Evolutionary conservation across 805 yeast genomes (phyloP).

Genomic region (Saccharomycopsis capsularis): DNA sequence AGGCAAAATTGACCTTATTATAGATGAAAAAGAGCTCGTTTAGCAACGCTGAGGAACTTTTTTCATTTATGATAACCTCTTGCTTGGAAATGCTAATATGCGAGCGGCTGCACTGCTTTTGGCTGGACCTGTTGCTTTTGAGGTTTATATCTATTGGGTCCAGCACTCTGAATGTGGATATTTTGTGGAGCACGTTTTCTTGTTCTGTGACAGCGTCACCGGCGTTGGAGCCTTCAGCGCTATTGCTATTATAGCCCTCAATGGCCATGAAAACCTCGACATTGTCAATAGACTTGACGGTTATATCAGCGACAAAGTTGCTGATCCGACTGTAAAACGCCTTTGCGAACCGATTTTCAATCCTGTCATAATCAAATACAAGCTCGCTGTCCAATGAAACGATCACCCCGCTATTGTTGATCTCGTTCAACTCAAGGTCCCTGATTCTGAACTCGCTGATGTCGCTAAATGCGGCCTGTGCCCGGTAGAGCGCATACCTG

Average conservation of each 20-base stretch:
- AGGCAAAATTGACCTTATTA: neutral
- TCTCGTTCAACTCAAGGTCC: neutral
- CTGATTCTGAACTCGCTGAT: slow-evolving; percentile 6
- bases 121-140: neutral
- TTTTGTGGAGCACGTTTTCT: neutral
- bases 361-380: slow-evolving; percentile 1
- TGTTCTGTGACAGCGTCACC: too few species aligned
- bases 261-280: neutral
- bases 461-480: neutral
- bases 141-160: neutral
- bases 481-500: neutral
- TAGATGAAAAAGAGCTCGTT: neutral
- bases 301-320: neutral
- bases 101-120: neutral
- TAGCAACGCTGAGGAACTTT: neutral
- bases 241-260: neutral
- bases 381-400: slow-evolving; percentile 4
- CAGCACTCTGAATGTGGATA: neutral
- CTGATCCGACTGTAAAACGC: neutral
- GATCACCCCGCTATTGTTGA: slow-evolving; percentile 5
- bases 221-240: too few species aligned
- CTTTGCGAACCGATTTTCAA: neutral
- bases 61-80: neutral
- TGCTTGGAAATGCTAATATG: neutral
- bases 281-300: neutral